phyloP scores from a whole-genome alignment of 805 yeast genomes.

The Wickerhamomyces ciferrii region DNA sequence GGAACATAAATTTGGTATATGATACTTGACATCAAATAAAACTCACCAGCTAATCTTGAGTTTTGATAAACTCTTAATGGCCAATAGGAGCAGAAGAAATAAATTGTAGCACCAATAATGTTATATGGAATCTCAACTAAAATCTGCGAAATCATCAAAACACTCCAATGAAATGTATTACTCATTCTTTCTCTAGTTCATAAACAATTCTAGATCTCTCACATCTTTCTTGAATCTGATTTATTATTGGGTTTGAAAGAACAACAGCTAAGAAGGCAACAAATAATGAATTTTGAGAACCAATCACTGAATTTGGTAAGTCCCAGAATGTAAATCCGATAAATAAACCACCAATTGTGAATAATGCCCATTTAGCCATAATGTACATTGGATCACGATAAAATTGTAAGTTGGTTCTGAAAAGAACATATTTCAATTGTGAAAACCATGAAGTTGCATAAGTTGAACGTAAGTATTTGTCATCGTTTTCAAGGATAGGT shows the following conservation, averaged over 20 bases:
- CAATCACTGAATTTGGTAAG: conserved; percentile 43
- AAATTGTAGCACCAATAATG: conserved; percentile 40
- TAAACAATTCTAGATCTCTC: conserved; percentile 53
- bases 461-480: not conserved
- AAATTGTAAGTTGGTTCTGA: conserved; percentile 53
- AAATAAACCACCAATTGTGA: conserved; percentile 49
- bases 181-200: conserved; percentile 70
- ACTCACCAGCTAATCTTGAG: conserved; percentile 48
- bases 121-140: conserved; percentile 60
- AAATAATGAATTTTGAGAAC: conserved; percentile 56
- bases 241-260: conserved; percentile 46
- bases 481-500: not conserved
- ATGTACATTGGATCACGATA: conserved; percentile 61
- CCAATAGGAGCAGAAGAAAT: conserved; percentile 48
- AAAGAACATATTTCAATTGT: conserved; percentile 40
- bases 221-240: conserved; percentile 60
- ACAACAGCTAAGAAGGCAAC: conserved; percentile 55
- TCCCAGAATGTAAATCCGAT: conserved; percentile 71
- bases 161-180: conserved; percentile 70
- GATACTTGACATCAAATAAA: conserved; percentile 40
- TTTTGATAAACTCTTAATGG: conserved; percentile 37
- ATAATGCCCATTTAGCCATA: conserved; percentile 49
- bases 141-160: conserved; percentile 47
- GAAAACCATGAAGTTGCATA: conserved; percentile 29
- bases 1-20: conserved; percentile 46